Evolutionary conservation across 169 alveolate species (phyloP), one percentile per base, ranked within the genome.

Genomic region (Fabrea salina): DNA sequence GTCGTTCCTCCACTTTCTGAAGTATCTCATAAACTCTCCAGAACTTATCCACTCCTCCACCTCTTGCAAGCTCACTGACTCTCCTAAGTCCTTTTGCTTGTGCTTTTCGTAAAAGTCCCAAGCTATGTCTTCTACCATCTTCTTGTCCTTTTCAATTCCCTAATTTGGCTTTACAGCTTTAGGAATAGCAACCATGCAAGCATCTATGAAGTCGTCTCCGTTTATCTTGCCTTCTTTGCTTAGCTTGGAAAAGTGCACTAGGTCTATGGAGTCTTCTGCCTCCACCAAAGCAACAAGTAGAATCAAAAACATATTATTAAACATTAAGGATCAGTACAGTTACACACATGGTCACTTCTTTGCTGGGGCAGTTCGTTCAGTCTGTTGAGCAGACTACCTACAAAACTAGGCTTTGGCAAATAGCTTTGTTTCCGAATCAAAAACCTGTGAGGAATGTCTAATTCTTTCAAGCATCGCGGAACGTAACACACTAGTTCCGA

Each of bases 401-500:
- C n/a, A n/a, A n/a, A n/a, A n/a, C n/a, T n/a, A n/a, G n/a, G n/a
- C n/a, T n/a, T n/a, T n/a, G n/a, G n/a, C n/a, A n/a, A n/a, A n/a
- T n/a, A n/a, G n/a, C n/a, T n/a, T n/a, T n/a, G n/a, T n/a, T n/a
- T n/a, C 8, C 27, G 19, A 5, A 51, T 11, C 0, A 51, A 22
- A 37, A 16, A 32, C 11, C 71, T 47, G 11, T 74, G 54, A 13
- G 71, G 35, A 47, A 74, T 74, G 25, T 74, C 81, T 19, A 74
- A 19, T 30, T 32, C 74, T 33, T 8, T 5, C 16, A 74, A 16
- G 11, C 43, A 2, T 49, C 70, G n/a, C 13, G 80, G 80, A 2
- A 50, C 13, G 30, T 22, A 49, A 33, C 80, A 72, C 13, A 51
- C 47, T 8, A 72, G 13, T 1, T 72, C 80, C 11, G 67, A 51